These are phyloP conservation scores for Phytophthora fragariaefolia DNA, from an alignment of 352 stramenopile species.

Conservation along the genomic window DNA sequence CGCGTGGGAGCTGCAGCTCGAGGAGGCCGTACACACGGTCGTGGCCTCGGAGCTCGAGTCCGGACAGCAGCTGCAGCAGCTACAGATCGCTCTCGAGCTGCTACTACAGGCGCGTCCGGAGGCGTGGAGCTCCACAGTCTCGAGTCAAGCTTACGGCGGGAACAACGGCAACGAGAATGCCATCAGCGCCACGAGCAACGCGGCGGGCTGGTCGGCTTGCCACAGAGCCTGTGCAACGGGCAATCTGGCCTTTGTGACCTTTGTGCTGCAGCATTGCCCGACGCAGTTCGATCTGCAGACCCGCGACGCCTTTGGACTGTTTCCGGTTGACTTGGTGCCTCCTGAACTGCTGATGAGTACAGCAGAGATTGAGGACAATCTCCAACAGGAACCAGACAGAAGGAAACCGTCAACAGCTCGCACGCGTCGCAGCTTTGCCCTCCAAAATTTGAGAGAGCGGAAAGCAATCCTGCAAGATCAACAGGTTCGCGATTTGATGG, in stretches of 20 bases:
- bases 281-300: slow-evolving; percentile 38
- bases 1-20: slow-evolving; percentile 43
- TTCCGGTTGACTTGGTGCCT: slow-evolving; percentile 63
- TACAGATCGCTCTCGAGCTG: slow-evolving; percentile 68
- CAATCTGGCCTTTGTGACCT: slow-evolving; percentile 65
- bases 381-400: not conserved
- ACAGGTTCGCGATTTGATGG: slow-evolving; percentile 11
- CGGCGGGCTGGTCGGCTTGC: slow-evolving; percentile 51
- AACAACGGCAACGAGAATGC: slow-evolving; percentile 12
- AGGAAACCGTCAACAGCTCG: slow-evolving; percentile 28
- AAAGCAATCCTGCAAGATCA: slow-evolving; percentile 39
- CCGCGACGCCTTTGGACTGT: slow-evolving; percentile 59
- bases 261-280: slow-evolving; percentile 49
- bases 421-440: slow-evolving; percentile 36
- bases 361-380: slow-evolving; percentile 33
- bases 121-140: slow-evolving; percentile 39
- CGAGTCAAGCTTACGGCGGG: slow-evolving; percentile 8
- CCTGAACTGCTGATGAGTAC: slow-evolving; percentile 48
- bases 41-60: slow-evolving; percentile 64
- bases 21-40: slow-evolving; percentile 64
- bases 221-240: slow-evolving; percentile 66
- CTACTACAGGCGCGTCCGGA: slow-evolving; percentile 46
- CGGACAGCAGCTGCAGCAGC: slow-evolving; percentile 63
- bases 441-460: slow-evolving; percentile 45
- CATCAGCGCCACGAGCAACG: slow-evolving; percentile 36